A percentile compares a stretch with the other conserved stretches of the same genome.
Conservation (phyloP, 2,329 filamentous ascomycete genomes). For the Ophiostoma ulmi region DNA sequence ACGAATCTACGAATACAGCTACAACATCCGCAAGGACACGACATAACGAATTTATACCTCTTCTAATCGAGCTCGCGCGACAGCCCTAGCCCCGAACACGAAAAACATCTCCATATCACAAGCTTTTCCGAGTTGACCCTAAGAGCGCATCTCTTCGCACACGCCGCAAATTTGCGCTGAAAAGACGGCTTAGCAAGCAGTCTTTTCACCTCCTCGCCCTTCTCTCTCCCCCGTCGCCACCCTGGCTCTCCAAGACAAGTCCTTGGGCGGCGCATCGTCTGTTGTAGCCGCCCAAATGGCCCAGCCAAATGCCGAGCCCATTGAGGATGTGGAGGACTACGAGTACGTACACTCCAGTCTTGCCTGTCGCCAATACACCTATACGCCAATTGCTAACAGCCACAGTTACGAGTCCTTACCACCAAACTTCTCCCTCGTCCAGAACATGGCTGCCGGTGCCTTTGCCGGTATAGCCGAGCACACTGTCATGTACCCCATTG, state of each 20-base stretch:
- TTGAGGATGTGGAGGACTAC: constrained; percentile 61
- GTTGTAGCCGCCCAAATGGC: constrained; percentile 66
- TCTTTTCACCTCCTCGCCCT: constrained; percentile 14
- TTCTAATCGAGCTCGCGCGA: background rate
- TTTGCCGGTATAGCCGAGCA: constrained; percentile 97
- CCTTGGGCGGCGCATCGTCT: constrained; percentile 59
- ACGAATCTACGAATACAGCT: background rate
- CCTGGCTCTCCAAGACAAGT: constrained; percentile 58
- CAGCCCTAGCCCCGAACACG: no score
- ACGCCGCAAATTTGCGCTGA: background rate
- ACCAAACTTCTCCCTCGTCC: constrained; percentile 85
- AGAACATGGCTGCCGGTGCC: constrained; percentile 94
- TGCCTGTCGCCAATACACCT: background rate
- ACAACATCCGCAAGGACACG: background rate
- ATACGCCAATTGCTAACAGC: constrained; percentile 2
- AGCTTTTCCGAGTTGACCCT: background rate
- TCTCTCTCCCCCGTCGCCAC: constrained; percentile 41
- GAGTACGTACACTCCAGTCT: constrained; percentile 49
- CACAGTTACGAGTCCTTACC: constrained; percentile 83
- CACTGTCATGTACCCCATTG: constrained; percentile 98
- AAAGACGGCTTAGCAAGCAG: background rate
- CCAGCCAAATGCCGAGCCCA: constrained; percentile 59
- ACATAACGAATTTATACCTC: background rate
- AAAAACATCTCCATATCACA: background rate
- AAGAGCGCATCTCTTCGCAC: background rate